Conservation (phyloP, 1,139 yeast genomes). For the Yamadazyma trypodendri region DNA sequence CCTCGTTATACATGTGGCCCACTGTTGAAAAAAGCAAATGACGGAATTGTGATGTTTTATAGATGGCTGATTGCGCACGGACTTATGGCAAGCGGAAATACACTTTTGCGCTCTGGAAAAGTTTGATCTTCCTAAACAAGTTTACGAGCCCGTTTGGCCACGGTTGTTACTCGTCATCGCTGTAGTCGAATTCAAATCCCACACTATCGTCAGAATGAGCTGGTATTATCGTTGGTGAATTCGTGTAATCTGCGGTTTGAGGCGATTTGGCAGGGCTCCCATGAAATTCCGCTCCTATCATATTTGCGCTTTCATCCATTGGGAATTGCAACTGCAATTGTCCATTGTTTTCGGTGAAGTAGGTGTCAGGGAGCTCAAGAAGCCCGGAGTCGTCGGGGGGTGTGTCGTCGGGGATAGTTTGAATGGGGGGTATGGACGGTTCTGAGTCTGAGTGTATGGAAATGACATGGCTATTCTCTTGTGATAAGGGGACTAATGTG, state of each 20-base stretch:
- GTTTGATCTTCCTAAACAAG: too few species aligned
- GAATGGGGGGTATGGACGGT: too few species aligned
- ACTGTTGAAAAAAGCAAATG: too few species aligned
- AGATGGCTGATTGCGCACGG: slow-evolving; percentile 1
- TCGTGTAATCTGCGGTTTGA: not conserved
- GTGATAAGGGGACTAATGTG: too few species aligned
- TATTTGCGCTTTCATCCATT: not conserved
- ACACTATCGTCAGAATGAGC: slow-evolving; percentile 3
- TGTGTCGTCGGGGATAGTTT: too few species aligned
- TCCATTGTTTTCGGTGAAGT: not conserved
- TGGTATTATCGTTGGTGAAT: not conserved
- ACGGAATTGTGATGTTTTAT: not conserved
- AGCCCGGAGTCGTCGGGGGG: not conserved
- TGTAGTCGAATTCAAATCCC: slow-evolving; percentile 17
- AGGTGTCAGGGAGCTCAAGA: not conserved
- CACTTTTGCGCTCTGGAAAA: too few species aligned
- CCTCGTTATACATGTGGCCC: slow-evolving; percentile 26
- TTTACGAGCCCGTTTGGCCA: too few species aligned
- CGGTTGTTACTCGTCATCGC: slow-evolving; percentile 15
- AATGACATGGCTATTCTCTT: too few species aligned
- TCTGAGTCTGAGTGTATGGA: too few species aligned
- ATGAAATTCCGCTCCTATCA: too few species aligned
- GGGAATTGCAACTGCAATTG: not conserved
- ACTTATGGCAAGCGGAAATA: not conserved
- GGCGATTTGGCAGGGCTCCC: not conserved